These are phyloP conservation scores for Cystofilobasidium ferigula DNA, from an alignment of 768 basidiomycete species.

Conservation along the genomic window DNA sequence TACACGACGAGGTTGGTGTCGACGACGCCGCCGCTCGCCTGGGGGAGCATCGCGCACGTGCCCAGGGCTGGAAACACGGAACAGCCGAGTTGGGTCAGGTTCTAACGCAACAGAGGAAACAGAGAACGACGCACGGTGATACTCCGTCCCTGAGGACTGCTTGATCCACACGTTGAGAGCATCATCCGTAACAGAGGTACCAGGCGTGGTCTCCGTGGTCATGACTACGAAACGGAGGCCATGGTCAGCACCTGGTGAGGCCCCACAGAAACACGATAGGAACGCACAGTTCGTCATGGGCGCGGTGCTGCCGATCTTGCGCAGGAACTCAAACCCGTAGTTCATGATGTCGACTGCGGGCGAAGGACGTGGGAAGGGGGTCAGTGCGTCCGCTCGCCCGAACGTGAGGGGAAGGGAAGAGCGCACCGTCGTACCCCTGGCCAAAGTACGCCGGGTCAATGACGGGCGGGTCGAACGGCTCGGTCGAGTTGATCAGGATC, in stretches of 20 bases:
- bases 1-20: conserved; percentile 43
- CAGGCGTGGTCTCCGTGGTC: conserved; percentile 1
- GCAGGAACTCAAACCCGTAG: not conserved
- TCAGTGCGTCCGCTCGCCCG: not conserved
- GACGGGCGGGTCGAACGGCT: conserved; percentile 51
- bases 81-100: no score
- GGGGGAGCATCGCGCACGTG: conserved; percentile 52
- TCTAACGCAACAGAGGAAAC: no score
- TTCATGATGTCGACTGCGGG: conserved; percentile 21
- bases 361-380: not conserved
- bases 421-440: conserved; percentile 14
- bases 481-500: conserved; percentile 43
- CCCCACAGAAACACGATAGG: not conserved
- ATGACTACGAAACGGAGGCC: not conserved
- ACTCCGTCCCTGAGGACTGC: conserved; percentile 38
- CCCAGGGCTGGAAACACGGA: conserved; percentile 21
- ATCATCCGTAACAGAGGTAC: not conserved
- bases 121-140: conserved; percentile 45
- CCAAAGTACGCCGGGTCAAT: conserved; percentile 58
- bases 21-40: conserved; percentile 50
- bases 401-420: not conserved
- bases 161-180: conserved; percentile 22
- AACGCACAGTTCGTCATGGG: conserved; percentile 14
- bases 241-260: not conserved
- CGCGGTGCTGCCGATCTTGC: conserved; percentile 8